Evolutionary conservation across 2,329 filamentous ascomycete genomes (phyloP), one percentile per base, ranked within the genome.

Genomic region (Triangularia verruculosa): DNA sequence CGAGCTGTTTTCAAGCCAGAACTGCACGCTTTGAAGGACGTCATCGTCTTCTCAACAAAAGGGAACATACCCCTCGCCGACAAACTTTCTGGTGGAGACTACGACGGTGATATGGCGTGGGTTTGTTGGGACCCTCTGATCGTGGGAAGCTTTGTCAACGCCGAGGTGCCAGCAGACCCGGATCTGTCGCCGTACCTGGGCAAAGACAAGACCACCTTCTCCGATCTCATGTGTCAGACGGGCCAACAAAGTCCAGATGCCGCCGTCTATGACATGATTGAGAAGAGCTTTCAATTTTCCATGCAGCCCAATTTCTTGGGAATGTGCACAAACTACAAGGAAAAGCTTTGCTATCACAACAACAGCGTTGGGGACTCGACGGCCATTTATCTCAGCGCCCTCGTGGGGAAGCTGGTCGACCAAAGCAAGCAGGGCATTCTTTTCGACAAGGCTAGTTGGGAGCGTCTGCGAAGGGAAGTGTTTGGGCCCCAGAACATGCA

Each of bases 21-120:
- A 51, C 77, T 94, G 0, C 84, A 87, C 2, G 83, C 85, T 2
- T 75, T 97, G 0, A 89, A 89, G 65, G 89, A 97, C 69, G 87
- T 97, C 1, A 81, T 95, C 13, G 83, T 97, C 0, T 97, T 98
- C 68, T 81, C 91, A 0, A 80, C 79, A 0, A 84, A 82, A 64
- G 90, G 90, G 0, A 72, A 81, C 25, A 77, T 76, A 0, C 85
- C 90, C 0, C 79, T 93, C 0, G 91, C 90, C 0, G 83, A 86
- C 8, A 87, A 88, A 69, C 78, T 94, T 0, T 91, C 90, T 1
- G 91, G 91, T 0, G 91, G 91, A 0, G 91, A 94, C 70, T 94
- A 93, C 66, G 91, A 94, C 68, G 91, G 91, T 0, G 91, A 95
- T 66, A 82, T 78, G n/a, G 85, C 90, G 4, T 93, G 90, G 89